phyloP scores from a whole-genome alignment of 139 green algal genomes.

The Bryopsis sp. region DNA sequence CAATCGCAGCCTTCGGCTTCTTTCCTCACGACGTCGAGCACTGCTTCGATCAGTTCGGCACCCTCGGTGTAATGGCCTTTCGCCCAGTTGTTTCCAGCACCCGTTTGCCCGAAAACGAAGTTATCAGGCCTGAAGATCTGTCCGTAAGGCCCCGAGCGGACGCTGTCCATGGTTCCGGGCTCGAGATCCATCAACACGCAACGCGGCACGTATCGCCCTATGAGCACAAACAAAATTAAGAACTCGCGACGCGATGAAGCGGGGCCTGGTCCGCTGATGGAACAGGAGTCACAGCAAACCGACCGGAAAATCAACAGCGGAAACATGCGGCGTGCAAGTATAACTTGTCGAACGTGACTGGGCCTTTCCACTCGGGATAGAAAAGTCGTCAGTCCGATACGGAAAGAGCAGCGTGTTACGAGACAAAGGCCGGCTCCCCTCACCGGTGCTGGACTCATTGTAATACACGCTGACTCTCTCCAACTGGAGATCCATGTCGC shows the following conservation, averaged over 20 bases:
- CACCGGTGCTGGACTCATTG: constrained; percentile 95
- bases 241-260: neutral
- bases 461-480: constrained; percentile 99
- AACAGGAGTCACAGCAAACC: no score
- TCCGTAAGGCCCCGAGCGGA: constrained; percentile 91
- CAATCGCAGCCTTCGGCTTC: constrained; percentile 97
- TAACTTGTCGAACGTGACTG: neutral
- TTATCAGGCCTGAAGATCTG: constrained; percentile 96
- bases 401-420: neutral
- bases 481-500: constrained; percentile 94
- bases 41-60: constrained; percentile 95
- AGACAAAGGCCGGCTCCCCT: constrained; percentile 8
- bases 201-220: constrained; percentile 92
- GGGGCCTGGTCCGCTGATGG: no score
- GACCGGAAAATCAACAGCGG: neutral
- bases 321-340: constrained; percentile 1
- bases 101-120: constrained; percentile 96
- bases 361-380: neutral
- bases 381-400: neutral
- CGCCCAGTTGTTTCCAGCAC: constrained; percentile 98
- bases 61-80: constrained; percentile 99
- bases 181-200: constrained; percentile 98
- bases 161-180: constrained; percentile 94
- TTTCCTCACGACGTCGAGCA: constrained; percentile 98
- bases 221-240: neutral